A percentile compares a stretch with the other conserved stretches of the same genome.
Evolutionary conservation across 1,284 basidiomycete species (phyloP).

Genomic region (Naganishia sp.): DNA sequence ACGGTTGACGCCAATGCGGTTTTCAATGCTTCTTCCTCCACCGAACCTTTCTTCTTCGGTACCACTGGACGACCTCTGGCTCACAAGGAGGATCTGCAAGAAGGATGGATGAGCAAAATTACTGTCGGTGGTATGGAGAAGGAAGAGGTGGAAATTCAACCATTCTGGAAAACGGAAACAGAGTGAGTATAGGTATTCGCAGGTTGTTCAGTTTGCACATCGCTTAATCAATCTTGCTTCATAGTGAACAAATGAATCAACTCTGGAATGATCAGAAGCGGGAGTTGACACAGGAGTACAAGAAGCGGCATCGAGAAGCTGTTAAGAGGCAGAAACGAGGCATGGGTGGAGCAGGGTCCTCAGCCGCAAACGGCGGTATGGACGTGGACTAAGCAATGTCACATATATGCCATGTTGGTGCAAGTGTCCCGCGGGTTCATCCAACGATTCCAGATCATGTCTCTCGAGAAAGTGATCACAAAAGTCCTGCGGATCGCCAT

Average conservation of each 20-base stretch:
- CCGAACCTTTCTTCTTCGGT: constrained; percentile 49
- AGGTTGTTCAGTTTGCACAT: neutral
- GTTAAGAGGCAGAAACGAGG: constrained; percentile 65
- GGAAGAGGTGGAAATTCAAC: constrained; percentile 27
- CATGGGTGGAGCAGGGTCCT: constrained; percentile 55
- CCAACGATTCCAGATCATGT: too few relatives aligned
- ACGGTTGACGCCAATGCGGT: constrained; percentile 36
- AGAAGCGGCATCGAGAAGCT: constrained; percentile 75
- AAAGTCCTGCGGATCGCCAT: too few relatives aligned
- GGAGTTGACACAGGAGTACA: constrained; percentile 76
- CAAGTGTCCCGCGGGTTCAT: too few relatives aligned
- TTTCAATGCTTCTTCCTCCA: constrained; percentile 42
- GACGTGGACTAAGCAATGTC: constrained; percentile 41
- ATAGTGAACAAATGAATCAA: constrained; percentile 62
- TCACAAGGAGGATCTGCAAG: constrained; percentile 11
- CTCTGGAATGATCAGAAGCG: constrained; percentile 71
- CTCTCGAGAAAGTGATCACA: too few relatives aligned
- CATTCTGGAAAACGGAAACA: constrained; percentile 32
- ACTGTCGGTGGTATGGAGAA: constrained; percentile 20
- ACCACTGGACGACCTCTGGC: constrained; percentile 10
- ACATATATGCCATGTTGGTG: neutral
- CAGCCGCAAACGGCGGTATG: constrained; percentile 29
- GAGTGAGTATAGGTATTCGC: constrained; percentile 25
- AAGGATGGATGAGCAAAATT: constrained; percentile 25
- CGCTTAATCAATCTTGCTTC: neutral